Conservation (phyloP, 345 rosid genomes). For the Crucihimalaya himalaica region DNA sequence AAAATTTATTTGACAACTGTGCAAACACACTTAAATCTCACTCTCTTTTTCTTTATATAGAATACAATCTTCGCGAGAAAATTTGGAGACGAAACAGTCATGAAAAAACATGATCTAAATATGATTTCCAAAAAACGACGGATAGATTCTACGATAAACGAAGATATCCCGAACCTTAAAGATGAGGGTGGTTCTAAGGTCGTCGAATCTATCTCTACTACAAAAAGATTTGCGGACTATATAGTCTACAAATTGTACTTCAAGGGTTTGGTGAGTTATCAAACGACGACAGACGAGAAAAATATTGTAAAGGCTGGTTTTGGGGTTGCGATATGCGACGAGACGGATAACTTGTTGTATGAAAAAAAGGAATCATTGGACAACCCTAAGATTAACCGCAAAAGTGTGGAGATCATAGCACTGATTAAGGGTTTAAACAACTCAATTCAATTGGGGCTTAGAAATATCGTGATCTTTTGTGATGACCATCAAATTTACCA, state of each 20-base stretch:
- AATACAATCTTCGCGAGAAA: not conserved
- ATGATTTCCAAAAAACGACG: not conserved
- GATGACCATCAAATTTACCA: constrained; percentile 12
- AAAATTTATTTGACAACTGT: no score
- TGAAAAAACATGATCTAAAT: not conserved
- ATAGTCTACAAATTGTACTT: not conserved
- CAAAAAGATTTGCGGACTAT: not conserved
- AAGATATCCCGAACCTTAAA: not conserved
- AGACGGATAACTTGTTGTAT: not conserved
- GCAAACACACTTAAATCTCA: no score
- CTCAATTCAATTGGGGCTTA: not conserved
- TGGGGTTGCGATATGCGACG: not conserved
- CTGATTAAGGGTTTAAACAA: not conserved
- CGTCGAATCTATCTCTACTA: not conserved
- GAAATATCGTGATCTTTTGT: not conserved
- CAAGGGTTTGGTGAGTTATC: constrained; percentile 2
- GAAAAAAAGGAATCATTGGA: not conserved
- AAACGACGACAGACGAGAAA: not conserved
- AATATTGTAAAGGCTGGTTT: not conserved
- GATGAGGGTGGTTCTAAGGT: not conserved
- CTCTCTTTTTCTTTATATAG: no score
- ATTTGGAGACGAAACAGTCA: not conserved
- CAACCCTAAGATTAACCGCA: no score
- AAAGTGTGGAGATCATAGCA: not conserved
- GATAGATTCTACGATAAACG: not conserved